These are phyloP conservation scores for Ogataea paraovalis DNA, from an alignment of 805 yeast species.

Conservation along the genomic window DNA sequence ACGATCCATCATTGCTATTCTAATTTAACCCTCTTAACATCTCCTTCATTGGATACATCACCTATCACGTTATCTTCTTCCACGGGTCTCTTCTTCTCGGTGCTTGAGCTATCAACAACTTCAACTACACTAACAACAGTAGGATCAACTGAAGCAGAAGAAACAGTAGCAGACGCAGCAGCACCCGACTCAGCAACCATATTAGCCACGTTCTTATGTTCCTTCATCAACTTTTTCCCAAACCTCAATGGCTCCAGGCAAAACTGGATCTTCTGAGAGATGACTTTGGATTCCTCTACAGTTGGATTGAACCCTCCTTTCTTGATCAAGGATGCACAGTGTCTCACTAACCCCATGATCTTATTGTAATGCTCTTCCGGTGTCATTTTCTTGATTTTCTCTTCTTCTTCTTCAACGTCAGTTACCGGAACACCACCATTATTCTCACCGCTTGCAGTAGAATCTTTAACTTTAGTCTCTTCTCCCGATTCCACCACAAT, in stretches of 20 bases:
- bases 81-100: constrained; percentile 1
- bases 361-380: constrained; percentile 36
- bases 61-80: background rate
- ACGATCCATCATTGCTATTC: constrained; percentile 8
- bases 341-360: constrained; percentile 41
- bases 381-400: constrained; percentile 6
- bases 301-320: constrained; percentile 40
- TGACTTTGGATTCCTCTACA: constrained; percentile 56
- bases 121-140: background rate
- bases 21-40: constrained; percentile 20
- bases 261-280: constrained; percentile 61
- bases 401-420: constrained; percentile 6
- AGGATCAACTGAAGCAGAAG: no score
- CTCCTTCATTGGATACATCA: constrained; percentile 3
- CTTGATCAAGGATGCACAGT: constrained; percentile 47
- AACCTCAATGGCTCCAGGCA: constrained; percentile 51
- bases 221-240: constrained; percentile 23
- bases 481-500: background rate
- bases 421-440: background rate
- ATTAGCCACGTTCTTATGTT: constrained; percentile 2
- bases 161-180: background rate
- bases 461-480: background rate
- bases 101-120: background rate
- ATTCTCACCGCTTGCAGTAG: background rate
- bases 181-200: background rate